Conservation (phyloP, 2,329 filamentous ascomycete species). For the Talaromyces sp. region DNA sequence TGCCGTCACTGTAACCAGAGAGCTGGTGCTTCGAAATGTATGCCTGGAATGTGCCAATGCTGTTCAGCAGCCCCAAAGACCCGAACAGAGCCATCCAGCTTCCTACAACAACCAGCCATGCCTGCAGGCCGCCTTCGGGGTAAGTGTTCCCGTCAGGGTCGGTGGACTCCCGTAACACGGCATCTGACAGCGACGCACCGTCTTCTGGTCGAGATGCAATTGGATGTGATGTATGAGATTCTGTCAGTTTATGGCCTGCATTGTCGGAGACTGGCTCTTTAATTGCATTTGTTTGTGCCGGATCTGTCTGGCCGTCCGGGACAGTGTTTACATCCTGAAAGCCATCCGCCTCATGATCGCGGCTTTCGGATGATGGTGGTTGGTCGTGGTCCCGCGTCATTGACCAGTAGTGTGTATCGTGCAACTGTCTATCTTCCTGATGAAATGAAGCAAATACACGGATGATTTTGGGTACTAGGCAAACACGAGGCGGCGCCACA, state of each 20-base stretch:
- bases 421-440: background rate
- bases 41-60: conserved; percentile 73
- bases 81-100: conserved; percentile 74
- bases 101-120: conserved; percentile 83
- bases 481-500: background rate
- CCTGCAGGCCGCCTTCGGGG: conserved; percentile 77
- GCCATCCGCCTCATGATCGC: conserved; percentile 4
- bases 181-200: conserved; percentile 4
- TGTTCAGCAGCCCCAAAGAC: conserved; percentile 75
- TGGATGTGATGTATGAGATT: background rate
- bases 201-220: conserved; percentile 7
- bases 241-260: background rate
- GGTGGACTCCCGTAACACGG: conserved; percentile 23
- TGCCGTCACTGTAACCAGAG: conserved; percentile 61
- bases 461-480: background rate
- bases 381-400: conserved; percentile 4
- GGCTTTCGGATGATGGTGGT: background rate
- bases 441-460: background rate
- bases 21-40: conserved; percentile 75
- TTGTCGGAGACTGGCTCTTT: background rate
- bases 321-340: background rate
- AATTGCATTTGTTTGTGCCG: background rate
- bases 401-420: background rate
- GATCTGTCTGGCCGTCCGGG: background rate
- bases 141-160: conserved; percentile 55